phyloP scores from a whole-genome alignment of 305 asterid species.

The Fraxinus albicans region DNA sequence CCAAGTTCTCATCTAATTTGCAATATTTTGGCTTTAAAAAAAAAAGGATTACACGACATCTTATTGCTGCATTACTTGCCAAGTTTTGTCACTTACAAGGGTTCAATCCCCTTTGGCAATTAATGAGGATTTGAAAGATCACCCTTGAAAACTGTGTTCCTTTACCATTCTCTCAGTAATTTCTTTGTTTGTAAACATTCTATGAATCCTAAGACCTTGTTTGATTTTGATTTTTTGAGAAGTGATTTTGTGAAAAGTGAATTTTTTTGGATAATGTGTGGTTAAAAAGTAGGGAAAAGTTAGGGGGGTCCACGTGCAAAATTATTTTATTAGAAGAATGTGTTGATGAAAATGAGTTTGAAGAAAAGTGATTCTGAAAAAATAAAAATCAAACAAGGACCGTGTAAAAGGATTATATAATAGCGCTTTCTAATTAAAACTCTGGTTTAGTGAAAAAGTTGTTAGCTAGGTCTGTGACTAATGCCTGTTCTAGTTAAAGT shows the following conservation, averaged over 20 bases:
- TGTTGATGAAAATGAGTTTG: neutral
- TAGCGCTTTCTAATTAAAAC: neutral
- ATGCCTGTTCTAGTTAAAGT: neutral
- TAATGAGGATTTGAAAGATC: neutral
- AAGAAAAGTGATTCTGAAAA: neutral
- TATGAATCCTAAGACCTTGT: neutral
- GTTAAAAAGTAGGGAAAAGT: neutral
- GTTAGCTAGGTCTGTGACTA: neutral
- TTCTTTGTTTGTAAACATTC: neutral
- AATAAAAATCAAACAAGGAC: neutral
- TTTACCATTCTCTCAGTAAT: neutral
- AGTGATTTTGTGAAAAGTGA: neutral
- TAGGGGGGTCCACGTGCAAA: neutral
- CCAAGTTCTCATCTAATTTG: constrained; percentile 12
- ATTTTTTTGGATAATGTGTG: neutral
- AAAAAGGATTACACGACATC: neutral
- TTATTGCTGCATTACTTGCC: constrained; percentile 15
- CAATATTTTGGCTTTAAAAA: neutral
- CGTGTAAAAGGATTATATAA: neutral
- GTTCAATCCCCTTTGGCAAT: neutral
- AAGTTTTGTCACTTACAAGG: constrained; percentile 9
- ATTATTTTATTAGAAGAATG: neutral
- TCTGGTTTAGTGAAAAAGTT: neutral
- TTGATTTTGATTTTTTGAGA: neutral
- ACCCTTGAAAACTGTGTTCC: neutral